A percentile compares a stretch with the other conserved stretches of the same genome.
These are phyloP conservation scores for Nicotiana rustica DNA, from an alignment of 305 asterid species.

Conservation along the genomic window DNA sequence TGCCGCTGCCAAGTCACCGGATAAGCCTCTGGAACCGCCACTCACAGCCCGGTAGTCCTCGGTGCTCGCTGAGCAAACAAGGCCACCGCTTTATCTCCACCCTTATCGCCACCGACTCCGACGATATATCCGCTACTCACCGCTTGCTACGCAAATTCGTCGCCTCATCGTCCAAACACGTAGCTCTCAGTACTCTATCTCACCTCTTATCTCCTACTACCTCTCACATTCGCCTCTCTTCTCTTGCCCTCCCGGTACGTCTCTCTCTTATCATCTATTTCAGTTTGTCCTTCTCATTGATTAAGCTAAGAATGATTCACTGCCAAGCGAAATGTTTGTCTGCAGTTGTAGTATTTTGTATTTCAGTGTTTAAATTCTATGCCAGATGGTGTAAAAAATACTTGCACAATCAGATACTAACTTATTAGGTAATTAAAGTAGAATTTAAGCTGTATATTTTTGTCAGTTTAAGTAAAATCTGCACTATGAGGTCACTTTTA, in stretches of 20 bases:
- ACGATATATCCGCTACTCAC: constrained; percentile 49
- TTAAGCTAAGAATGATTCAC: not conserved
- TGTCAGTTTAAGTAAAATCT: too few species aligned
- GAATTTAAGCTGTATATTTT: not conserved
- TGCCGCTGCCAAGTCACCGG: not conserved
- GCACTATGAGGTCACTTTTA: not conserved
- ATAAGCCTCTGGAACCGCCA: constrained; percentile 13
- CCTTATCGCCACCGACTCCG: constrained; percentile 49
- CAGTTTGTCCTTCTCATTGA: not conserved
- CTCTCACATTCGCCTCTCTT: constrained; percentile 58
- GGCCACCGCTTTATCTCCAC: constrained; percentile 75
- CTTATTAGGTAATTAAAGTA: too few species aligned
- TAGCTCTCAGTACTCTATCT: constrained; percentile 74
- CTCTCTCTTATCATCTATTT: not conserved
- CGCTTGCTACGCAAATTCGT: constrained; percentile 76
- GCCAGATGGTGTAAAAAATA: too few species aligned
- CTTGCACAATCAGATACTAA: too few species aligned
- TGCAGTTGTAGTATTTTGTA: not conserved
- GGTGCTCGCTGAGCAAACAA: constrained; percentile 68
- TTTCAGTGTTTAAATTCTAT: not conserved
- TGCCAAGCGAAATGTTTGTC: not conserved
- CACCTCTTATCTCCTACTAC: constrained; percentile 75
- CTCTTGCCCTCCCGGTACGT: constrained; percentile 78
- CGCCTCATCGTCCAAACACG: constrained; percentile 74
- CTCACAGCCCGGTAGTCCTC: not conserved